These are phyloP conservation scores for Nephelium lappaceum DNA, from an alignment of 345 rosid genomes.

Conservation along the genomic window DNA sequence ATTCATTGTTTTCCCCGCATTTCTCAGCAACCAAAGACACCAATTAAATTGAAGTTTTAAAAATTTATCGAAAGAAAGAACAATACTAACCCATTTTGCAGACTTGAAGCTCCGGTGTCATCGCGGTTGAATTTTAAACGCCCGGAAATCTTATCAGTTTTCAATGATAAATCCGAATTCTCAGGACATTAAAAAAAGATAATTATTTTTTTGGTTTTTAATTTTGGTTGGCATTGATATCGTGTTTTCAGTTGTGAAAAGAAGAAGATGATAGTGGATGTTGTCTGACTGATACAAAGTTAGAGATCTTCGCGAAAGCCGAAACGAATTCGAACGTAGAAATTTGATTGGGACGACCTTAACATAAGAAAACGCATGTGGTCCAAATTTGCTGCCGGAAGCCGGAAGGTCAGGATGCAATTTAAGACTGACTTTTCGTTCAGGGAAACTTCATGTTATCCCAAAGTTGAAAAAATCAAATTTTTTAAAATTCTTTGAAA, in stretches of 20 bases:
- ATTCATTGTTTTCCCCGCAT: not conserved
- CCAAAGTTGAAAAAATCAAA: no score
- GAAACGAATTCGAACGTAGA: not conserved
- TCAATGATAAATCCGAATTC: not conserved
- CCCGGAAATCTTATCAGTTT: not conserved
- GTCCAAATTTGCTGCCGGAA: not conserved
- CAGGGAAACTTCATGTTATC: no score
- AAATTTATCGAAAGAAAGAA: not conserved
- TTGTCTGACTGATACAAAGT: not conserved
- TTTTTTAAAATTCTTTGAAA: no score
- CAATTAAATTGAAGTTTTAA: not conserved
- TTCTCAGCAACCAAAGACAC: not conserved
- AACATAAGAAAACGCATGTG: not conserved
- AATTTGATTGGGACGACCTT: not conserved
- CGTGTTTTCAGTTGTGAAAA: no score
- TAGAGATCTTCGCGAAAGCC: slow-evolving; percentile 36
- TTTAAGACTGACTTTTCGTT: not conserved
- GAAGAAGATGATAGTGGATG: not conserved
- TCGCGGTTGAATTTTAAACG: slow-evolving; percentile 25
- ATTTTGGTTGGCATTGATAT: no score
- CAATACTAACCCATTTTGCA: slow-evolving; percentile 68
- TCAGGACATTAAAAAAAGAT: not conserved
- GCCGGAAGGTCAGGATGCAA: not conserved
- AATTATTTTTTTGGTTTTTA: not conserved
- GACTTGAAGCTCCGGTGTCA: slow-evolving; percentile 91